A percentile compares a stretch with the other conserved stretches of the same genome.
phyloP scores from a whole-genome alignment of 768 basidiomycete species.

The Scleroderma bovista region DNA sequence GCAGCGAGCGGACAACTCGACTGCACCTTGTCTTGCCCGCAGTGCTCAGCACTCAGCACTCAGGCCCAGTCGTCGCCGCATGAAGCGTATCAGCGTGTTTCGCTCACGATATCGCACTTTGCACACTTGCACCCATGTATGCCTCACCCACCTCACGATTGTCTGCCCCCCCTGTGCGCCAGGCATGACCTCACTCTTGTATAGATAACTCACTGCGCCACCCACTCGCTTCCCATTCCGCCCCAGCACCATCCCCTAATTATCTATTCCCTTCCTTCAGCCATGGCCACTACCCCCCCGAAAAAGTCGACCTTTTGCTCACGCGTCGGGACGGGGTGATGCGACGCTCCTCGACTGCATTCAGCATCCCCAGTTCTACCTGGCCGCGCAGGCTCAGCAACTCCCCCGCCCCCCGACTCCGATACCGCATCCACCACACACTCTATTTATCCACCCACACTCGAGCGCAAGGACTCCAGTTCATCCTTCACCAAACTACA shows the following conservation, averaged over 20 bases:
- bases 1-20: no score
- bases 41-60: no score
- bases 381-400: slow-evolving; percentile 18
- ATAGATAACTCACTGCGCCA: slow-evolving; percentile 16
- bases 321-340: slow-evolving; percentile 56
- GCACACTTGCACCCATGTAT: slow-evolving; percentile 21
- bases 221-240: slow-evolving; percentile 16
- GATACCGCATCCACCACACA: slow-evolving; percentile 21
- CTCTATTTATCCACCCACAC: slow-evolving; percentile 20
- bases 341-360: slow-evolving; percentile 55
- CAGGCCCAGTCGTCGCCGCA: no score
- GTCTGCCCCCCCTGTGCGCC: slow-evolving; percentile 28
- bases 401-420: slow-evolving; percentile 24
- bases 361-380: slow-evolving; percentile 37
- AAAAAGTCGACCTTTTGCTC: slow-evolving; percentile 45
- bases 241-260: no score
- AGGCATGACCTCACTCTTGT: no score
- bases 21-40: no score
- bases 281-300: slow-evolving; percentile 23
- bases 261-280: slow-evolving; percentile 5
- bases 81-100: no score
- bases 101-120: not conserved
- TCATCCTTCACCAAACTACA: slow-evolving; percentile 30
- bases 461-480: slow-evolving; percentile 25
- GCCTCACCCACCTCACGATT: slow-evolving; percentile 31